A percentile compares a stretch with the other conserved stretches of the same genome.
phyloP scores from a whole-genome alignment of 352 stramenopile genomes.

The Globisporangium canariense region DNA sequence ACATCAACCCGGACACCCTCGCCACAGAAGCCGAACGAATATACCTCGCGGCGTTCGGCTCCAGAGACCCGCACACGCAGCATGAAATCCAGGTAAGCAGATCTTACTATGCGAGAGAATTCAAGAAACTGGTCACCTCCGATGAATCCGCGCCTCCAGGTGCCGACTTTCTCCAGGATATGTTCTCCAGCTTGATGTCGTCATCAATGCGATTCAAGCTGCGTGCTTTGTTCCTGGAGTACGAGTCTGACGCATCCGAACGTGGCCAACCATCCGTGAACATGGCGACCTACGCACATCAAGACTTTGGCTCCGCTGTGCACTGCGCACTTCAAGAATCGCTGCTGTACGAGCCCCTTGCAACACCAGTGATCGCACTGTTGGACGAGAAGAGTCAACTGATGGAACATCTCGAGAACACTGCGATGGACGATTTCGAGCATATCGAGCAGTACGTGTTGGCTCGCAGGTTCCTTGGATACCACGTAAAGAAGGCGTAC shows the following conservation, averaged over 20 bases:
- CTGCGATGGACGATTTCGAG: slow-evolving; percentile 38
- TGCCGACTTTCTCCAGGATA: slow-evolving; percentile 37
- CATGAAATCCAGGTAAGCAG: slow-evolving; percentile 39
- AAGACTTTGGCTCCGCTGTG: slow-evolving; percentile 76
- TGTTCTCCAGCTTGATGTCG: slow-evolving; percentile 50
- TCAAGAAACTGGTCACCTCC: slow-evolving; percentile 30
- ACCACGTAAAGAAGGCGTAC: slow-evolving; percentile 36
- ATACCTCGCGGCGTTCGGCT: slow-evolving; percentile 27
- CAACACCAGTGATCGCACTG: slow-evolving; percentile 24
- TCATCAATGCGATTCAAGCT: slow-evolving; percentile 62
- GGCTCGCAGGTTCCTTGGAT: slow-evolving; percentile 45
- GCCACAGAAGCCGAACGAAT: slow-evolving; percentile 16
- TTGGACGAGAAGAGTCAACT: slow-evolving; percentile 11
- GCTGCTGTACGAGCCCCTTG: slow-evolving; percentile 36
- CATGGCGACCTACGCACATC: slow-evolving; percentile 58
- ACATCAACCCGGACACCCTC: slow-evolving; percentile 10
- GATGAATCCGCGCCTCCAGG: slow-evolving; percentile 5
- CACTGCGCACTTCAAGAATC: slow-evolving; percentile 61
- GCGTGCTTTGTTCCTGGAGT: slow-evolving; percentile 61
- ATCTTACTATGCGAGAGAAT: slow-evolving; percentile 45
- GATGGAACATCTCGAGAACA: slow-evolving; percentile 14
- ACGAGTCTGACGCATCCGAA: slow-evolving; percentile 31
- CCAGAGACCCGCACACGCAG: slow-evolving; percentile 30
- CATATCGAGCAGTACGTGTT: slow-evolving; percentile 57
- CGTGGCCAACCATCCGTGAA: slow-evolving; percentile 1